Percentiles rank a stretch among this genome's conserved stretches.
Conservation (phyloP, 306 rosid genomes). For the Luffa acutangula region DNA sequence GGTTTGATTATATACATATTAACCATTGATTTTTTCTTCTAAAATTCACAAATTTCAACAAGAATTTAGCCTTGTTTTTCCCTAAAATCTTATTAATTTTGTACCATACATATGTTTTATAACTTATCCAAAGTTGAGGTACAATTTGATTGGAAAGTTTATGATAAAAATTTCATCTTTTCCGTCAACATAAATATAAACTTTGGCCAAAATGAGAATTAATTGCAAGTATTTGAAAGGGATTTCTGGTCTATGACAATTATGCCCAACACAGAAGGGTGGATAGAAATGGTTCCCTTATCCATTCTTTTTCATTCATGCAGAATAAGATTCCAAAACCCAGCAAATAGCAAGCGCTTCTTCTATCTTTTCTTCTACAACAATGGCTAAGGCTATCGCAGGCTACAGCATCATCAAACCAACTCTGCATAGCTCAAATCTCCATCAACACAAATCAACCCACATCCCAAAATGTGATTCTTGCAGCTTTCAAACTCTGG, state of each 20-base stretch:
- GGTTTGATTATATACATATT: no score
- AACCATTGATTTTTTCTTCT: no score
- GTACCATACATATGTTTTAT: no score
- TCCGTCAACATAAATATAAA: no score
- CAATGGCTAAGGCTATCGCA: constrained; percentile 31
- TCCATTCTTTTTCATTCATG: constrained; percentile 21
- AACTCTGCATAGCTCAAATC: constrained; percentile 7
- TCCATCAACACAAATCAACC: constrained; percentile 17
- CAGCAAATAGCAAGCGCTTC: not conserved
- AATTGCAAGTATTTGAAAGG: not conserved
- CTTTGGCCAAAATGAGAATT: no score
- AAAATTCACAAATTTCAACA: no score
- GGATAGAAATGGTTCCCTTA: constrained; percentile 30
- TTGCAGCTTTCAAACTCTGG: constrained; percentile 50
- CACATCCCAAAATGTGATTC: constrained; percentile 15
- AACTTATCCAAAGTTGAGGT: no score
- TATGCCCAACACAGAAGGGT: constrained; percentile 1
- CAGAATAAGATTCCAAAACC: not conserved
- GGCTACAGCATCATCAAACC: constrained; percentile 29
- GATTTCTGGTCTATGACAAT: not conserved
- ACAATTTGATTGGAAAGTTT: no score
- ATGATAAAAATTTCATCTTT: no score
- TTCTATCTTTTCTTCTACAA: not conserved
- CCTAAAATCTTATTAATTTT: no score
- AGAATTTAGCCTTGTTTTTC: no score